Evolutionary conservation across 495 filamentous ascomycete genomes (phyloP), one percentile per base, ranked within the genome.

Genomic region (Neurospora tetraspora): DNA sequence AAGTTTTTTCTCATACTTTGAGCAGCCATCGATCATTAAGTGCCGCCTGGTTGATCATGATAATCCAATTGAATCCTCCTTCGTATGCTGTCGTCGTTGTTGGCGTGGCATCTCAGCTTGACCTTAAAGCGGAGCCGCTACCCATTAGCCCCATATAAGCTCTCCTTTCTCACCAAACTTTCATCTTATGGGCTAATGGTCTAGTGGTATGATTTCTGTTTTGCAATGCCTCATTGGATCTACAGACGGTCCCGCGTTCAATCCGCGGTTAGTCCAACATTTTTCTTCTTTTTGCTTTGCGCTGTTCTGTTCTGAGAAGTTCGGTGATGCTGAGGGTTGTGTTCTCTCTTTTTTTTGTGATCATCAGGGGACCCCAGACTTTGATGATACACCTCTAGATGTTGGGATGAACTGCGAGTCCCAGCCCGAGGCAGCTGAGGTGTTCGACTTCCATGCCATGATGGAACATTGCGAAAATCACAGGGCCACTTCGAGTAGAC

Each of bases 131-230:
- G 53, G 53, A 34, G 27, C 27, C 12, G 6, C 27, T 16, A 34
- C 12, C 5, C 12, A 4, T 3, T 65, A 34, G 27, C 31, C 14
- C 53, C 14, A 34, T 65, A 65, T 65, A 65, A 4, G 27, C 3
- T 2, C 12, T 9, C 1, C 5, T 2, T 27, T 18, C 5, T 9
- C 7, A 4, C 6, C 1, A 0, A 5, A 5, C 5, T 34, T 9
- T 2, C 12, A 65, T 18, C 23, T 34, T 34, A 65, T 65, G 53
- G 53, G 53, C 53, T 65, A 65, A 65, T 65, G 53, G 53, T 65
- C 53, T 65, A 65, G 53, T 65, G 53, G 53, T 65, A 65, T 65
- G 53, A 65, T 65, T 65, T 65, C 53, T 65, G 53, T 65, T 65
- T 65, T 65, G 53, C 53, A 65, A 36, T 65, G 53, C 23, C 2